Base-by-base conservation (phyloP, 164 flowering plant genomes). In the Vitis cinerea region DNA sequence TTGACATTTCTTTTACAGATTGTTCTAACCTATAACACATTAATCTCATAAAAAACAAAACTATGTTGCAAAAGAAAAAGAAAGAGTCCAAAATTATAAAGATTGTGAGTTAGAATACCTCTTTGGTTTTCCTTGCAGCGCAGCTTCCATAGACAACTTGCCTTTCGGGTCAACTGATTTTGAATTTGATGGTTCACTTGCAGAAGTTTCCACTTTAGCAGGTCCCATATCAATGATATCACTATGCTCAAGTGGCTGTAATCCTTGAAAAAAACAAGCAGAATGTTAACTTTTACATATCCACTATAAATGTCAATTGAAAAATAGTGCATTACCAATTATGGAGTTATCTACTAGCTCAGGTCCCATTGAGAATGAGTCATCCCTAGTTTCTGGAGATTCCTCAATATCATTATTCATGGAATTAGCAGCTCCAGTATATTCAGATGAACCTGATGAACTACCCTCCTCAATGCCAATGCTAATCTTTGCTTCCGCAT, bases 11-110 rank as follows among this genome's bases (percentile, higher is more conserved):
- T 67, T 71, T 76, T 17, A 53, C 58, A 61, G 85, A 72, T 61
- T 59, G 85, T 51, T 83, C 88, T 69, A 85, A 69, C 82, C 94
- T 90, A 78, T 72, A 81, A 65, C 3, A 70, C 27, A 70, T 31
- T 14, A 68, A 67, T 10, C 44, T 30, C 27, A 49, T 50, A 52
- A 62, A 68, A 9, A 63, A 61, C 59, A 61, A 58, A 3, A 63
- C 30, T 15, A 53, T 6, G 10, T 17, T 58, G 50, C n/a, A 55
- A 61, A n/a, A 47, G 15, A 27, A 57, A 61, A 11, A 13, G 19
- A 58, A 55, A 17, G 66, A 12, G 27, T 15, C 17, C 29, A 63
- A 29, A 64, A 49, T 12, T 10, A 52, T 15, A 54, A 73, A 65
- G 55, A 10, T 37, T 37, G 0, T 61, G 59, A 17, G 16, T 14